These are phyloP conservation scores for Globisporangium mamillatum DNA, from an alignment of 352 stramenopile genomes.

Conservation along the genomic window DNA sequence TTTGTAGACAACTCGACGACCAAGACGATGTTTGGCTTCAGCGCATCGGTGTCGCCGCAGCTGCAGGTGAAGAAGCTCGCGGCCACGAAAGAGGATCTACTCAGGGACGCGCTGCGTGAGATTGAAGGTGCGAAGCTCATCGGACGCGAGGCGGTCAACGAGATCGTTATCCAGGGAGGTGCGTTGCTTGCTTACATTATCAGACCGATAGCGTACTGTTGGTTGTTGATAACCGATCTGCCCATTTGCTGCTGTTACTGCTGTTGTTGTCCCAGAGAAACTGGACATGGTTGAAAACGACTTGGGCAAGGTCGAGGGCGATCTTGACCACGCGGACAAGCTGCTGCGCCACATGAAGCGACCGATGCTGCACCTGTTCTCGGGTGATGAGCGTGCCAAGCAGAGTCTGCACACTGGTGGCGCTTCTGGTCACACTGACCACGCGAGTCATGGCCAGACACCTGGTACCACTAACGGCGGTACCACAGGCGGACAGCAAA, in stretches of 20 bases:
- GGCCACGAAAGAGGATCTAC: conserved; percentile 56
- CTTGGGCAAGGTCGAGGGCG: conserved; percentile 47
- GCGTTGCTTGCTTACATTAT: background rate
- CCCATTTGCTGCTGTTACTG: background rate
- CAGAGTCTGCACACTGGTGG: conserved; percentile 1
- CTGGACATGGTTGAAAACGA: conserved; percentile 68
- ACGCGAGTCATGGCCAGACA: no score
- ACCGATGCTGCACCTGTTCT: conserved; percentile 70
- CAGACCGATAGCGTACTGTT: background rate
- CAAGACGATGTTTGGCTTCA: conserved; percentile 62
- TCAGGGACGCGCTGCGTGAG: conserved; percentile 70
- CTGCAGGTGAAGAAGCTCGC: conserved; percentile 69
- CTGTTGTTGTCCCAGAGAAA: conserved; percentile 37
- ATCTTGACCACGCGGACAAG: conserved; percentile 77
- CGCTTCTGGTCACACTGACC: background rate
- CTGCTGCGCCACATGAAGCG: conserved; percentile 66
- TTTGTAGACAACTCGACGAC: conserved; percentile 27
- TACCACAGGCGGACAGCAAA: background rate
- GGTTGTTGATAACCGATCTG: background rate
- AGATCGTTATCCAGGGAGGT: conserved; percentile 72
- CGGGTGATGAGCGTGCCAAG: conserved; percentile 33
- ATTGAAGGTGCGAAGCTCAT: conserved; percentile 71
- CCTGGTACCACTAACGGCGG: background rate
- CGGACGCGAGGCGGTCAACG: conserved; percentile 60
- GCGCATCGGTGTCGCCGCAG: conserved; percentile 36